Percentiles rank a stretch among this genome's conserved stretches.
Conservation (phyloP, 148 eudicot species). For the Heliamphora exappendiculata region DNA sequence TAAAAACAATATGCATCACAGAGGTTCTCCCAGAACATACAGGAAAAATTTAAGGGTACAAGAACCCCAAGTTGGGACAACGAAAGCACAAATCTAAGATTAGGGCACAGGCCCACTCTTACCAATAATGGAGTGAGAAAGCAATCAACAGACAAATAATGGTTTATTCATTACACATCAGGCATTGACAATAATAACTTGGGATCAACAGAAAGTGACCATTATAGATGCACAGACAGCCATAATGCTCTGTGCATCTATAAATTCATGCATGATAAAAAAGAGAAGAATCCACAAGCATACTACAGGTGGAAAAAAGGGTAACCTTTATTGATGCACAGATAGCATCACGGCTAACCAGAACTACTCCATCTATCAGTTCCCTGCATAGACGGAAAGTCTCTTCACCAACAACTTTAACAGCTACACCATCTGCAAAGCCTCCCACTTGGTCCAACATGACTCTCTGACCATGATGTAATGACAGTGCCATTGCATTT, state of each 20-base stretch:
- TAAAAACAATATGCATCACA: background rate
- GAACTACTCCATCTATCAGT: slow-evolving; percentile 86
- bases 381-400: slow-evolving; percentile 78
- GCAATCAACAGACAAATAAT: slow-evolving; percentile 3
- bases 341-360: slow-evolving; percentile 95
- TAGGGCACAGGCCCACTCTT: background rate
- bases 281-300: background rate
- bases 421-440: slow-evolving; percentile 98
- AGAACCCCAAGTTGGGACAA: background rate
- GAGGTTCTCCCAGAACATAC: background rate
- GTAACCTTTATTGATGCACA: slow-evolving; percentile 97
- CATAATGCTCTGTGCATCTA: no score
- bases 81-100: background rate
- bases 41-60: background rate
- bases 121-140: background rate
- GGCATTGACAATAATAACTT: background rate
- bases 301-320: background rate
- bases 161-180: background rate
- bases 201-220: background rate
- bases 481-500: slow-evolving; percentile 94
- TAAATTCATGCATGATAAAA: background rate
- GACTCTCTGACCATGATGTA: slow-evolving; percentile 75
- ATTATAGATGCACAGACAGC: background rate
- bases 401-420: slow-evolving; percentile 93
- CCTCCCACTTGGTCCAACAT: slow-evolving; percentile 93